These are phyloP conservation scores for Brassica incana DNA, from an alignment of 345 rosid species.

Conservation along the genomic window DNA sequence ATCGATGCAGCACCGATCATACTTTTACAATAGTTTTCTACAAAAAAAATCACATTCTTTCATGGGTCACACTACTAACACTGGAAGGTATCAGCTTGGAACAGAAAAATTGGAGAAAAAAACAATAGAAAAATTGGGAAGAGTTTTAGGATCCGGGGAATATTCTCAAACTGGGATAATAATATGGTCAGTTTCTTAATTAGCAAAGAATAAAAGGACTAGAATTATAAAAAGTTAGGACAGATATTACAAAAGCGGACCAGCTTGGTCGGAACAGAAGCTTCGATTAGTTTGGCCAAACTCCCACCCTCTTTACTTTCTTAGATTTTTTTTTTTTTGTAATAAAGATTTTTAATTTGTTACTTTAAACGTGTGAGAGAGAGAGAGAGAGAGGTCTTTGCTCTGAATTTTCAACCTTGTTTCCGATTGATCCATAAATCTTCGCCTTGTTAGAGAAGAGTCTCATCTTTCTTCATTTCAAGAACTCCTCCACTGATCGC, in stretches of 20 bases:
- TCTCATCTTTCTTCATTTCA: conserved; percentile 3
- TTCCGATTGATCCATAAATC: conserved; percentile 29
- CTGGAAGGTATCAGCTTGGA: neutral
- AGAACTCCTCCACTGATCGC: conserved; percentile 18
- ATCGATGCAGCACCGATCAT: conserved; percentile 76
- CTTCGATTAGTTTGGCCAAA: conserved; percentile 42
- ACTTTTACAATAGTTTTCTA: conserved; percentile 95
- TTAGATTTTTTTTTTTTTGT: neutral
- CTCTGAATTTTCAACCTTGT: conserved; percentile 38
- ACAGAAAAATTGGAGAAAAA: neutral
- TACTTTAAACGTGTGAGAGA: conserved; percentile 23
- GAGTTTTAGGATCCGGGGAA: too few relatives aligned
- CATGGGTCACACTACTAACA: neutral
- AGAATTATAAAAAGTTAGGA: conserved; percentile 11
- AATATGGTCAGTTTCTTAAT: neutral
- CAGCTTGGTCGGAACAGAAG: conserved; percentile 37
- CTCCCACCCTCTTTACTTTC: conserved; percentile 21
- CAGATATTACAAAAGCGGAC: conserved; percentile 27
- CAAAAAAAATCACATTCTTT: conserved; percentile 17
- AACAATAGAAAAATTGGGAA: too few relatives aligned
- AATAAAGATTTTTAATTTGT: neutral
- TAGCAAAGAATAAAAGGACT: conserved; percentile 5
- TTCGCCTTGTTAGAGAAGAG: conserved; percentile 30
- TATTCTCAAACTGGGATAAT: too few relatives aligned
- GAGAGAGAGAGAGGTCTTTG: conserved; percentile 15